Conservation (phyloP, 2,329 filamentous ascomycete genomes). For the Colletotrichum sidae region DNA sequence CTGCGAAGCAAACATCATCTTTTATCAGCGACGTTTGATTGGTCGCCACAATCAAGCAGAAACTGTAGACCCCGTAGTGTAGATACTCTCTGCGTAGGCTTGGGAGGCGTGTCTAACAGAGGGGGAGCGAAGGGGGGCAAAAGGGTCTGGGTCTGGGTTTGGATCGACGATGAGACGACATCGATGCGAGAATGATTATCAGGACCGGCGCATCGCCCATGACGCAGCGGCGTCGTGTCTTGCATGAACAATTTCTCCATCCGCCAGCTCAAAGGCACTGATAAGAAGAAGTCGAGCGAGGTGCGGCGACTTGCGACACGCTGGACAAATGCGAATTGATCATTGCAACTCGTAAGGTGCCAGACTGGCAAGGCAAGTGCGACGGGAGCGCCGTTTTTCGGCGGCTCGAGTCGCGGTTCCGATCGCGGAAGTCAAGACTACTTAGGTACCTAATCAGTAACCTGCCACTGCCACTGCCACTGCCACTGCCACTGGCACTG, state of each 20-base stretch:
- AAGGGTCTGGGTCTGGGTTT: slow-evolving; percentile 9
- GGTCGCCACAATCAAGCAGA: slow-evolving; percentile 9
- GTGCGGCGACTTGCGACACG: slow-evolving; percentile 15
- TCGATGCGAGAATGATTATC: slow-evolving; percentile 4
- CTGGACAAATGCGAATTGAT: slow-evolving; percentile 34
- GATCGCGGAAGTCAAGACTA: slow-evolving; percentile 25
- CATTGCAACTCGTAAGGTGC: slow-evolving; percentile 31
- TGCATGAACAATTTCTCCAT: slow-evolving; percentile 27
- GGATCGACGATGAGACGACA: slow-evolving; percentile 24
- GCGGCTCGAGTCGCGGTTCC: slow-evolving; percentile 31
- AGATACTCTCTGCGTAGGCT: too few relatives aligned
- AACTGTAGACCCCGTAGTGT: neutral
- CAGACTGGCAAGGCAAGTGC: slow-evolving; percentile 8
- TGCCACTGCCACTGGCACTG: too few relatives aligned
- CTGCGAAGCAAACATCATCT: neutral
- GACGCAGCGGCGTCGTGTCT: slow-evolving; percentile 23
- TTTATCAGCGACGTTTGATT: slow-evolving; percentile 27
- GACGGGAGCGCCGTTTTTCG: slow-evolving; percentile 19
- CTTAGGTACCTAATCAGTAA: too few relatives aligned
- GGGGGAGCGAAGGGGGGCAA: neutral
- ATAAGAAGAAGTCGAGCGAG: slow-evolving; percentile 20
- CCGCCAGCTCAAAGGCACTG: slow-evolving; percentile 8
- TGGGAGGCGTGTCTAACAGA: too few relatives aligned
- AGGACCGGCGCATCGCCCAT: neutral
- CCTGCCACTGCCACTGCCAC: too few relatives aligned